Evolutionary conservation across 116 monocot genomes (phyloP).

Genomic region (Dioscorea cayenensis): DNA sequence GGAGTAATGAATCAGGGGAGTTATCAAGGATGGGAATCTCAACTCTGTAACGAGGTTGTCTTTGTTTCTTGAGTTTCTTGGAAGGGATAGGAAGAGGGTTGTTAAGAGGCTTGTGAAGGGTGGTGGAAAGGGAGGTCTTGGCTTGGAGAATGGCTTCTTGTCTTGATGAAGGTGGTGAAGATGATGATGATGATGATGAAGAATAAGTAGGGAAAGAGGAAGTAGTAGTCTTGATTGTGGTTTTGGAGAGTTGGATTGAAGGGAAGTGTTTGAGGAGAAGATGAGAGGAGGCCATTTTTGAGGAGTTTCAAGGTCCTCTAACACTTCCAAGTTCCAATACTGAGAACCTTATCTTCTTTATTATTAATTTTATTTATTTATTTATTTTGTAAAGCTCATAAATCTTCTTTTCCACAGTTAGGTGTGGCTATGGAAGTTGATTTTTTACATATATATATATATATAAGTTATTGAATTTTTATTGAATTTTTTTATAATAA

Average conservation of each 20-base stretch:
- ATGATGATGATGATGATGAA: slow-evolving; percentile 9
- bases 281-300: neutral
- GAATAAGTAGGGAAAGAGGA: neutral
- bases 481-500: no score
- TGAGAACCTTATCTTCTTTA: neutral
- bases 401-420: no score
- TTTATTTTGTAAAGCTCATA: no score
- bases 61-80: slow-evolving; percentile 64
- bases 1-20: slow-evolving; percentile 50
- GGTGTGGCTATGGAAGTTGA: no score
- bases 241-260: neutral
- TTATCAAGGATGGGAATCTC: slow-evolving; percentile 91
- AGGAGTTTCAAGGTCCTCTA: neutral
- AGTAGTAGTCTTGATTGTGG: neutral
- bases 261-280: neutral
- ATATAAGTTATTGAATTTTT: no score
- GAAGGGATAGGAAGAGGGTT: slow-evolving; percentile 42
- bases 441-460: no score
- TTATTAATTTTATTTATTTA: neutral
- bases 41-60: slow-evolving; percentile 65
- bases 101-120: slow-evolving; percentile 73
- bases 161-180: slow-evolving; percentile 56
- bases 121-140: slow-evolving; percentile 55
- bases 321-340: neutral
- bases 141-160: slow-evolving; percentile 91